Evolutionary conservation across 805 yeast species (phyloP).

Genomic region (Metschnikowia kofuensis): DNA sequence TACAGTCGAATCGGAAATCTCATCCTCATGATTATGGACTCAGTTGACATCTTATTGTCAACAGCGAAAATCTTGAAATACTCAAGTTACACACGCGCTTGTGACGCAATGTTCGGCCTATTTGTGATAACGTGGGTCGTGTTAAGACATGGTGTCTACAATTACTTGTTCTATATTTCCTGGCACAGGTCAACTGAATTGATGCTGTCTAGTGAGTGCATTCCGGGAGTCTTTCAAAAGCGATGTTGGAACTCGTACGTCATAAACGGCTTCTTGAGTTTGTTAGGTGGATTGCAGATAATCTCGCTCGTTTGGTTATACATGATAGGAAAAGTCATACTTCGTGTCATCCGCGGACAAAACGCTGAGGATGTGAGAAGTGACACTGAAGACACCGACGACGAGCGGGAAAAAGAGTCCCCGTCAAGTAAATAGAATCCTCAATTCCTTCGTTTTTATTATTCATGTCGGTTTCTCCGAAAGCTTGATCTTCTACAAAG

Average conservation of each 20-base stretch:
- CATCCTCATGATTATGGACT: conserved; percentile 77
- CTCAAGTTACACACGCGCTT: conserved; percentile 53
- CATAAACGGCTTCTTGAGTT: conserved; percentile 46
- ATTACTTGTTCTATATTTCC: conserved; percentile 62
- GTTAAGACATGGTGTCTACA: conserved; percentile 71
- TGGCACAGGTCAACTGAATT: conserved; percentile 39
- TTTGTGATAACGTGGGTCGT: conserved; percentile 70
- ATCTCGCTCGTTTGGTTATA: conserved; percentile 71
- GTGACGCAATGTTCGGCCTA: conserved; percentile 67
- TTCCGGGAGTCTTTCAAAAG: conserved; percentile 28
- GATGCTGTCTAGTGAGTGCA: conserved; percentile 47
- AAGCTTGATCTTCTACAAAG: conserved; percentile 2
- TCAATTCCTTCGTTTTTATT: neutral
- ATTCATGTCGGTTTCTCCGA: neutral
- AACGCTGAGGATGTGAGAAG: conserved; percentile 87
- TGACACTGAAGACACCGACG: conserved; percentile 63
- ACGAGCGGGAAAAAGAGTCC: conserved; percentile 17
- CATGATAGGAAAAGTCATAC: conserved; percentile 67
- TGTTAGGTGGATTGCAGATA: conserved; percentile 65
- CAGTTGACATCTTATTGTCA: conserved; percentile 70
- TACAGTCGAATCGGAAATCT: conserved; percentile 77
- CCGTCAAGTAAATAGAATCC: conserved; percentile 2
- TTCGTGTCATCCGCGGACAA: conserved; percentile 64
- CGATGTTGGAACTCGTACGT: conserved; percentile 51
- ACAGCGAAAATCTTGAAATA: conserved; percentile 77